Evolutionary conservation across 768 basidiomycete species (phyloP).

Genomic region (Paxillus involutus): DNA sequence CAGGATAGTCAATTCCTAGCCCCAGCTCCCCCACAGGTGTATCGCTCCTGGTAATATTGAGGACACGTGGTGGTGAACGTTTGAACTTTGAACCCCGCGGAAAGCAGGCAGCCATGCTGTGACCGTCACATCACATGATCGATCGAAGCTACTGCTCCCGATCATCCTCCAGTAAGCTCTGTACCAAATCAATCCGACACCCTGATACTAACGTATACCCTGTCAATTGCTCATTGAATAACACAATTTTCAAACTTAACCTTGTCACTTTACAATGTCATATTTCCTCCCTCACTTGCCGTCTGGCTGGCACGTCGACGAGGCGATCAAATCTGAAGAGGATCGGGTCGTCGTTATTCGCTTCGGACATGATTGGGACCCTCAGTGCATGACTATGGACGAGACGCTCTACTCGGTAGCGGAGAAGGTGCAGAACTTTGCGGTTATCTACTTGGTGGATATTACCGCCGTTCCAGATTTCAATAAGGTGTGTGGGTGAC

Average conservation of each 20-base stretch:
- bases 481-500: conserved; percentile 69
- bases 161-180: too few species aligned
- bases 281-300: conserved; percentile 88
- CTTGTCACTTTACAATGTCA: conserved; percentile 52
- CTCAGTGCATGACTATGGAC: conserved; percentile 98
- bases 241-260: neutral
- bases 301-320: conserved; percentile 98
- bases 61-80: too few species aligned
- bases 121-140: too few species aligned
- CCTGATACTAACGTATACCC: too few species aligned
- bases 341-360: conserved; percentile 92
- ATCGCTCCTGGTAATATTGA: too few species aligned
- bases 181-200: too few species aligned
- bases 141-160: too few species aligned
- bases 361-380: conserved; percentile 93
- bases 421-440: conserved; percentile 98
- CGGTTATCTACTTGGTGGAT: conserved; percentile 93
- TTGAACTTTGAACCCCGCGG: too few species aligned
- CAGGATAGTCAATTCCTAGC: too few species aligned
- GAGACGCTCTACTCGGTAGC: conserved; percentile 90
- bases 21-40: too few species aligned
- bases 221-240: too few species aligned
- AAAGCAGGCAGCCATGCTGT: too few species aligned
- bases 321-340: conserved; percentile 98
- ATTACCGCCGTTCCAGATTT: conserved; percentile 98